Base-by-base conservation (phyloP, 2,329 filamentous ascomycete genomes). In the Trichocomaceae sp. region DNA sequence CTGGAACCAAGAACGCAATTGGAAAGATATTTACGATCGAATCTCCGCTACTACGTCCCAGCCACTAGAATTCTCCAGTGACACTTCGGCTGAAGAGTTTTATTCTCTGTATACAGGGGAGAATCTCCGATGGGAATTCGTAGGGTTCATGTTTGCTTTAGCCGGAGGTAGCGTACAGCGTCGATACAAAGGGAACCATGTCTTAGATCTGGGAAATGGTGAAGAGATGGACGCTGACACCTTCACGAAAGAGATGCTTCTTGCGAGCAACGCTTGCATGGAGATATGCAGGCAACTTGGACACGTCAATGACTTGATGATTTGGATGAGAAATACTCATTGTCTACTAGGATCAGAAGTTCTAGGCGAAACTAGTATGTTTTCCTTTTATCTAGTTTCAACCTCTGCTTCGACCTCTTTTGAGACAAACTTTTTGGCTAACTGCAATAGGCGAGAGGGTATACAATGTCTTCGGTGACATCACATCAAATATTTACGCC, bases 71-170 rank as follows among this genome's bases (percentile, higher is more conserved):
- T 20, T 56, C 3, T 35, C 31, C 29, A 41, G 47, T 23, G 35
- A 51, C 10, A 52, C 33, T 3, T 22, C 48, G 1, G 39, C 49
- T n/a, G 26, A 41, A 19, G 22, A 56, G 13, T 56, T 56, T 9
- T 52, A 48, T 47, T 47, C 54, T 4, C 31, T 56, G 8, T 56
- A 52, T 13, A 56, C 55, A 5, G 61, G 58, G 5, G 52, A 57
- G 13, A 61, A 60, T 42, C 49, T 64, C 13, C 53, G 62, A 45
- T 63, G 61, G 60, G 62, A 64, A 47, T 61, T 61, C 49, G 45
- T 64, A 26, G 62, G 62, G n/a, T 47, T 63, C 17, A 59, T 62
- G 15, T 64, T 60, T 39, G 56, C 60, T 6, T 39, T 62, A 29
- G 60, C 59, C 1, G 62, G 62, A 3, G 26, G 58, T n/a, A 54